These are phyloP conservation scores for Lonicera japonica DNA, from an alignment of 129 eudicot genomes.

Conservation along the genomic window DNA sequence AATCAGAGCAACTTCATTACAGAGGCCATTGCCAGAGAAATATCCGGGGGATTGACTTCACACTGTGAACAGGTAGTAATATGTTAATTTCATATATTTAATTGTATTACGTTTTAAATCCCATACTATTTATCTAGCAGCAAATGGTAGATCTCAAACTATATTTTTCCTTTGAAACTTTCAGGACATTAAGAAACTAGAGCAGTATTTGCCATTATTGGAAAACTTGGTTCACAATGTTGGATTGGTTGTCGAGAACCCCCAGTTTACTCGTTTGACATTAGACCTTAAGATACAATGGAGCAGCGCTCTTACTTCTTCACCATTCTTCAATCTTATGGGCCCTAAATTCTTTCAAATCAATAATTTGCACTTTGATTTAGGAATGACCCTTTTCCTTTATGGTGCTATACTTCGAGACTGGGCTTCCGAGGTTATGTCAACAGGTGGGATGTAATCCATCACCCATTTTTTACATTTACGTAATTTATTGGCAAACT, in stretches of 20 bases:
- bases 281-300: conserved; percentile 62
- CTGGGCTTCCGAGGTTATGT: conserved; percentile 49
- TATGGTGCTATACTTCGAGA: conserved; percentile 68
- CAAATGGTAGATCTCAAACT: conserved; percentile 4
- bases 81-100: too few species aligned
- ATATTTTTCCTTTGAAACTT: conserved; percentile 1
- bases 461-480: conserved; percentile 8
- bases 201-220: conserved; percentile 59
- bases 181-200: conserved; percentile 64
- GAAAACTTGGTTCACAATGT: conserved; percentile 57
- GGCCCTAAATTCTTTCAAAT: conserved; percentile 57
- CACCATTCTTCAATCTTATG: conserved; percentile 38
- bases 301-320: conserved; percentile 59
- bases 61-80: conserved; percentile 56
- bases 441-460: conserved; percentile 31
- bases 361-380: conserved; percentile 54
- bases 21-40: conserved; percentile 78
- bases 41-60: conserved; percentile 70
- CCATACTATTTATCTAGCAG: background rate
- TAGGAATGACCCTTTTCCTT: conserved; percentile 59
- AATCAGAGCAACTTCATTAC: conserved; percentile 47
- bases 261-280: conserved; percentile 34
- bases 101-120: too few species aligned
- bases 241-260: conserved; percentile 21
- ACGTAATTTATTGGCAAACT: too few species aligned